phyloP scores from a whole-genome alignment of 2,329 filamentous ascomycete genomes.

The Beauveria brongniartii region DNA sequence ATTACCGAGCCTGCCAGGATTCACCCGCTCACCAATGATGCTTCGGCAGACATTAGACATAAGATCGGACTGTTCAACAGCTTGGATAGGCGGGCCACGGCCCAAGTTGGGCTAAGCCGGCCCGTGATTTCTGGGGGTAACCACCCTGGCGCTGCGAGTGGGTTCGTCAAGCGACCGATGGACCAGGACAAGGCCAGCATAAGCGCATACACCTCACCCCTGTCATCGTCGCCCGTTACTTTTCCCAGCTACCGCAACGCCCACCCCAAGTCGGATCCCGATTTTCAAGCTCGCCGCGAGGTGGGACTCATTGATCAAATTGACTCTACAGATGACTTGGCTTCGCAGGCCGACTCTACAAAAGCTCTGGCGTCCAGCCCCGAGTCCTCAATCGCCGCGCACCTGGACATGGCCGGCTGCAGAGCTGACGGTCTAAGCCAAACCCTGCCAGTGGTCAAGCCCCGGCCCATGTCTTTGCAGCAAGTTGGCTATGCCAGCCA shows the following conservation, averaged over 20 bases:
- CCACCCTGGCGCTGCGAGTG: slow-evolving; percentile 26
- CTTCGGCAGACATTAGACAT: slow-evolving; percentile 42
- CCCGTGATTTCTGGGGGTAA: slow-evolving; percentile 53
- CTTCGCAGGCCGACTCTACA: slow-evolving; percentile 10
- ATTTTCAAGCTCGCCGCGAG: slow-evolving; percentile 24
- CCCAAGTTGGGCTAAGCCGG: slow-evolving; percentile 56
- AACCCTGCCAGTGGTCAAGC: background rate
- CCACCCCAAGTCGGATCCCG: slow-evolving; percentile 37
- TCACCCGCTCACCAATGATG: slow-evolving; percentile 18
- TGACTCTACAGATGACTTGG: slow-evolving; percentile 20
- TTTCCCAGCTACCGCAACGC: slow-evolving; percentile 32
- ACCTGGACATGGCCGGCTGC: slow-evolving; percentile 5
- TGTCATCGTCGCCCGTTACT: slow-evolving; percentile 10
- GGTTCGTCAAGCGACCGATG: background rate
- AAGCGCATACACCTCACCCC: background rate
- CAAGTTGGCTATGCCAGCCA: background rate
- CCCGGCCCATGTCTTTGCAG: slow-evolving; percentile 3
- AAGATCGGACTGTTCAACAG: slow-evolving; percentile 46
- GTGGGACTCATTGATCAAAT: slow-evolving; percentile 15
- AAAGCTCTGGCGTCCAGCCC: slow-evolving; percentile 7
- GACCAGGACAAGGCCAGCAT: slow-evolving; percentile 7
- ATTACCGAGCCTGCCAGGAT: background rate
- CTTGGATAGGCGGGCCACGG: slow-evolving; percentile 54
- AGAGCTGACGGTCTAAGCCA: background rate
- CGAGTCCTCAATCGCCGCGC: slow-evolving; percentile 8